Conservation (phyloP, 176 grass and related monocot species). For the Cocos nucifera region DNA sequence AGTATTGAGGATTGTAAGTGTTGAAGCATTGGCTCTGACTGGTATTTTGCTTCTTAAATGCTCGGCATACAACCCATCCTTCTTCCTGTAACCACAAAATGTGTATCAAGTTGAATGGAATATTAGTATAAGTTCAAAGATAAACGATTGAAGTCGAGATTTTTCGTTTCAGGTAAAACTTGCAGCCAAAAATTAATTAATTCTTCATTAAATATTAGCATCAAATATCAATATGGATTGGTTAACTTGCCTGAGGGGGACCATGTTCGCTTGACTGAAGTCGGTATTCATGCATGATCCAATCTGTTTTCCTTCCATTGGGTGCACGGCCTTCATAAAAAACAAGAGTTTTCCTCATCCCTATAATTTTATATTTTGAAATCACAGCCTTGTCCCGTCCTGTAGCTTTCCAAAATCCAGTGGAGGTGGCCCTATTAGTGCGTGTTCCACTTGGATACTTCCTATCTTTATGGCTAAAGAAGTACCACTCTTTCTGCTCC, state of each 20-base stretch:
- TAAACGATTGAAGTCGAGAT: too few relatives aligned
- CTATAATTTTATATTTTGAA: conserved; percentile 42
- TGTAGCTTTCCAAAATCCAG: conserved; percentile 91
- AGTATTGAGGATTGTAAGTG: conserved; percentile 23
- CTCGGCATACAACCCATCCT: conserved; percentile 93
- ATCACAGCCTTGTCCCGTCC: conserved; percentile 78
- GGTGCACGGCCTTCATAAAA: conserved; percentile 90
- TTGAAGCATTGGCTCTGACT: conserved; percentile 40
- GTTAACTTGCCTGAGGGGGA: conserved; percentile 46
- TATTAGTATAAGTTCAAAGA: too few relatives aligned
- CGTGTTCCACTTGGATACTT: conserved; percentile 90
- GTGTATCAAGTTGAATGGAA: too few relatives aligned
- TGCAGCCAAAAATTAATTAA: too few relatives aligned
- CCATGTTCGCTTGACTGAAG: conserved; percentile 62
- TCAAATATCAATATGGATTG: too few relatives aligned
- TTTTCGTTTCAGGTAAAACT: too few relatives aligned
- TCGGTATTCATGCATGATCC: conserved; percentile 96
- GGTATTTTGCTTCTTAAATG: conserved; percentile 48
- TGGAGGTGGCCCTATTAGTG: conserved; percentile 62
- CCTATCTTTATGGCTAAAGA: conserved; percentile 93
- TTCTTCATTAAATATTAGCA: too few relatives aligned
- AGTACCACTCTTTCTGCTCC: conserved; percentile 76
- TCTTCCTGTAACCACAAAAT: conserved; percentile 40
- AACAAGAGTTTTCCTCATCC: conserved; percentile 96
- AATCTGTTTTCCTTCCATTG: conserved; percentile 65